phyloP scores from a whole-genome alignment of 148 eudicot genomes.

The Agrostemma githago region DNA sequence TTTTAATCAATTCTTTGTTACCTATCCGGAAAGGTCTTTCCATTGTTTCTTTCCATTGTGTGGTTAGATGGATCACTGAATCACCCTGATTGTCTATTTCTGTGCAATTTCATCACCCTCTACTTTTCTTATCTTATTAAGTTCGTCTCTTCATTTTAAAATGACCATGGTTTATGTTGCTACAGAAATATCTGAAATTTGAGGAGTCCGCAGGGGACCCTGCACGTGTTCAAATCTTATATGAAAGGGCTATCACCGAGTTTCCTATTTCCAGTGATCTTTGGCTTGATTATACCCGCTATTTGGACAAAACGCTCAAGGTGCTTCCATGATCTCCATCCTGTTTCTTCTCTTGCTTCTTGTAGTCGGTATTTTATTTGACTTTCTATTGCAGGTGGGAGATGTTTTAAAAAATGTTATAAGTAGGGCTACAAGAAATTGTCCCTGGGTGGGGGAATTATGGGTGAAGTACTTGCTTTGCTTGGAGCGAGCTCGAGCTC shows the following conservation, averaged over 20 bases:
- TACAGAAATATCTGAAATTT: slow-evolving; percentile 75
- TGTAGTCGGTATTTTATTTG: slow-evolving; percentile 9
- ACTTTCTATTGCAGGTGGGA: slow-evolving; percentile 43
- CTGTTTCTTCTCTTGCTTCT: slow-evolving; percentile 9
- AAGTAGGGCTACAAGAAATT: slow-evolving; percentile 74
- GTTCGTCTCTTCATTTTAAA: neutral
- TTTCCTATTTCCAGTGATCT: slow-evolving; percentile 75
- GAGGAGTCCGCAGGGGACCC: slow-evolving; percentile 91
- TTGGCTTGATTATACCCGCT: slow-evolving; percentile 83
- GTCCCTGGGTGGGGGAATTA: slow-evolving; percentile 88
- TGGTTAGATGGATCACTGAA: neutral
- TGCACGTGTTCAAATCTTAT: slow-evolving; percentile 76
- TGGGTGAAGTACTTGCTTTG: slow-evolving; percentile 81
- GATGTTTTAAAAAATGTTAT: slow-evolving; percentile 45
- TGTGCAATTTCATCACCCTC: neutral
- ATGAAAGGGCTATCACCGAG: slow-evolving; percentile 83
- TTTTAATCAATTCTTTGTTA: neutral
- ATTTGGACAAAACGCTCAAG: slow-evolving; percentile 85
- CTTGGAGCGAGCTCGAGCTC: slow-evolving; percentile 74
- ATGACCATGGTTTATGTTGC: slow-evolving; percentile 13
- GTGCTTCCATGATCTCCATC: slow-evolving; percentile 28
- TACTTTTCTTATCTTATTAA: neutral
- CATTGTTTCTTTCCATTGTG: neutral
- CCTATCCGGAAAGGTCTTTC: neutral
- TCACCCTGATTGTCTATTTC: slow-evolving; percentile 1